phyloP scores from a whole-genome alignment of 352 stramenopile species.

The Plasmopara halstedii region DNA sequence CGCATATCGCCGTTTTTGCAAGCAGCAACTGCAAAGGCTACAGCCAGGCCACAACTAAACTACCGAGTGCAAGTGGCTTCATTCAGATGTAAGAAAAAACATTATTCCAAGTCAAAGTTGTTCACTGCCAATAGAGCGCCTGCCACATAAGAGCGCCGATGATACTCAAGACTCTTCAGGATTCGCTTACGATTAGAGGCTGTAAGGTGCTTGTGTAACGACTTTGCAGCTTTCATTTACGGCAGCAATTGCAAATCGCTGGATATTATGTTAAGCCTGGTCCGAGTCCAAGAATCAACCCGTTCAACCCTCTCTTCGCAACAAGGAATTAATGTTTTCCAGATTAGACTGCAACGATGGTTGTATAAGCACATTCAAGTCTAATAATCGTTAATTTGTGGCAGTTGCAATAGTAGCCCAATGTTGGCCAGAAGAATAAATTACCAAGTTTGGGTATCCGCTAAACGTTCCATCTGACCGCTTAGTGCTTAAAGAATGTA shows the following conservation, averaged over 20 bases:
- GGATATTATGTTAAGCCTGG: constrained; percentile 9
- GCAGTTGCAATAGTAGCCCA: background rate
- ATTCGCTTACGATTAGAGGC: constrained; percentile 21
- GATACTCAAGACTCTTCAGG: constrained; percentile 23
- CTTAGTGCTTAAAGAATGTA: background rate
- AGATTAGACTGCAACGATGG: background rate
- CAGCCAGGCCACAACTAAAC: constrained; percentile 16
- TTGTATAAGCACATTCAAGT: background rate
- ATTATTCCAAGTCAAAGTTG: constrained; percentile 13
- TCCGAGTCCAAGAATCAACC: too few relatives aligned
- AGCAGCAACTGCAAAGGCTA: constrained; percentile 14
- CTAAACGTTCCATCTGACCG: background rate
- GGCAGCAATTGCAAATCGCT: constrained; percentile 17
- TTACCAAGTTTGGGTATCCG: background rate
- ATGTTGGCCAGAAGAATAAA: background rate
- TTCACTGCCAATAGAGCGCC: constrained; percentile 14
- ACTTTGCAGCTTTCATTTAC: constrained; percentile 22
- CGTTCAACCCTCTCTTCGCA: constrained; percentile 3
- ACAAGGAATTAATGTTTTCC: constrained; percentile 14
- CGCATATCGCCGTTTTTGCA: constrained; percentile 36
- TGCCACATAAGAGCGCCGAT: constrained; percentile 10
- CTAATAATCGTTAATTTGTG: background rate
- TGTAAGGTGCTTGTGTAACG: constrained; percentile 24
- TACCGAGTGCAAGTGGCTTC: constrained; percentile 31
- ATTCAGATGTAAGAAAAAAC: background rate